Percentiles rank a stretch among this genome's conserved stretches.
phyloP scores from a whole-genome alignment of 805 yeast species.

The Monosporozyma aerobia region DNA sequence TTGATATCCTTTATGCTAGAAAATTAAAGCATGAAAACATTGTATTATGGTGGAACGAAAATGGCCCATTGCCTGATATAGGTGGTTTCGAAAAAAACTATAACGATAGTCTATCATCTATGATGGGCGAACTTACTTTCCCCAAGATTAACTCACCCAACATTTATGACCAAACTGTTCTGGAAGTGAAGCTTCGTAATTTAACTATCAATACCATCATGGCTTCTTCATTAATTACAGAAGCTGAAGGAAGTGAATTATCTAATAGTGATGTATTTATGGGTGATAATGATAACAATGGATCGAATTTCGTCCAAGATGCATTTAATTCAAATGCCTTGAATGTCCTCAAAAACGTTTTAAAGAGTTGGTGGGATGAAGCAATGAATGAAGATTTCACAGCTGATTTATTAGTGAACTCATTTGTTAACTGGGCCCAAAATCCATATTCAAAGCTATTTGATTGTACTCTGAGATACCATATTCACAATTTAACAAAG shows the following conservation, averaged over 20 bases:
- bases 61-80: slow-evolving; percentile 61
- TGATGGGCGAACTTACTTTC: slow-evolving; percentile 51
- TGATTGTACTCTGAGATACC: slow-evolving; percentile 73
- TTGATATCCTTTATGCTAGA: slow-evolving; percentile 84
- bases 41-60: slow-evolving; percentile 90
- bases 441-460: slow-evolving; percentile 62
- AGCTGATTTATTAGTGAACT: slow-evolving; percentile 78
- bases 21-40: slow-evolving; percentile 52
- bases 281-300: slow-evolving; percentile 12
- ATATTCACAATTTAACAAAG: slow-evolving; percentile 76
- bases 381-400: slow-evolving; percentile 57
- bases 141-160: slow-evolving; percentile 73
- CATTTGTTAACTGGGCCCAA: slow-evolving; percentile 80
- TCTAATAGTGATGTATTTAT: slow-evolving; percentile 39
- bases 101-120: slow-evolving; percentile 31
- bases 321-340: slow-evolving; percentile 73
- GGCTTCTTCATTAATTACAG: slow-evolving; percentile 74
- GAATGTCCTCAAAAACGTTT: slow-evolving; percentile 57
- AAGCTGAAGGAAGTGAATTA: slow-evolving; percentile 77
- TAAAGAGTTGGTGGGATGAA: slow-evolving; percentile 90
- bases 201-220: slow-evolving; percentile 78
- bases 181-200: slow-evolving; percentile 73
- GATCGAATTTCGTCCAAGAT: slow-evolving; percentile 55
- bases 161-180: slow-evolving; percentile 62
- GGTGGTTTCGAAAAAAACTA: slow-evolving; percentile 72